These are phyloP conservation scores for Alternaria tenuissima DNA, from an alignment of 2,329 filamentous ascomycete genomes.

Conservation along the genomic window DNA sequence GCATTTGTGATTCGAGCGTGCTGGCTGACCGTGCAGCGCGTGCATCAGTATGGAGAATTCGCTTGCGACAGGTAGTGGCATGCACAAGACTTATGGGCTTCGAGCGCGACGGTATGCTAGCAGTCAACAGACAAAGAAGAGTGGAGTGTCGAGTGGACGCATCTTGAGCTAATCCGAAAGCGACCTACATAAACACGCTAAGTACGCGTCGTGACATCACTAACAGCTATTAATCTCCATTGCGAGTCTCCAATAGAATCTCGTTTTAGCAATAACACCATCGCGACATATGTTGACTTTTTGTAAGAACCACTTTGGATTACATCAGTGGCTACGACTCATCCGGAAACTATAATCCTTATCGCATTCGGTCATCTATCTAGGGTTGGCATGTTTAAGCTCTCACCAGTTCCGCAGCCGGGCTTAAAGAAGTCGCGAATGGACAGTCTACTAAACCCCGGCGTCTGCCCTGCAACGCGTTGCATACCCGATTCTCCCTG, in stretches of 20 bases:
- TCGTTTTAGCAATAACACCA: neutral
- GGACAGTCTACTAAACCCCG: neutral
- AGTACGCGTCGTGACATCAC: neutral
- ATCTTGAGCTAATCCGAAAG: neutral
- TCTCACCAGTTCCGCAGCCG: neutral
- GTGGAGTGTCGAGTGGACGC: neutral
- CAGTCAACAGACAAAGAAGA: neutral
- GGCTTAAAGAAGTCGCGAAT: neutral
- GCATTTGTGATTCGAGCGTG: neutral
- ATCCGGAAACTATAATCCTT: neutral
- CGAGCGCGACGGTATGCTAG: neutral
- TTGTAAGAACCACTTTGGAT: neutral
- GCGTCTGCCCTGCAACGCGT: neutral
- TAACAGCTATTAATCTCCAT: neutral
- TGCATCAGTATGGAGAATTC: neutral
- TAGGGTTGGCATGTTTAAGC: neutral
- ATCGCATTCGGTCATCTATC: neutral
- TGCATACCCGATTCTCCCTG: neutral
- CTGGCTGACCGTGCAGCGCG: neutral
- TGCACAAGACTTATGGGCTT: neutral
- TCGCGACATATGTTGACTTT: neutral
- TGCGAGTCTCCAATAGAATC: neutral
- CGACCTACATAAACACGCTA: neutral
- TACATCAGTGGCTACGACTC: neutral
- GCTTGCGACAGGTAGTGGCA: neutral